Conservation (phyloP, 108 stramenopile species). For the Cylindrotheca closterium region DNA sequence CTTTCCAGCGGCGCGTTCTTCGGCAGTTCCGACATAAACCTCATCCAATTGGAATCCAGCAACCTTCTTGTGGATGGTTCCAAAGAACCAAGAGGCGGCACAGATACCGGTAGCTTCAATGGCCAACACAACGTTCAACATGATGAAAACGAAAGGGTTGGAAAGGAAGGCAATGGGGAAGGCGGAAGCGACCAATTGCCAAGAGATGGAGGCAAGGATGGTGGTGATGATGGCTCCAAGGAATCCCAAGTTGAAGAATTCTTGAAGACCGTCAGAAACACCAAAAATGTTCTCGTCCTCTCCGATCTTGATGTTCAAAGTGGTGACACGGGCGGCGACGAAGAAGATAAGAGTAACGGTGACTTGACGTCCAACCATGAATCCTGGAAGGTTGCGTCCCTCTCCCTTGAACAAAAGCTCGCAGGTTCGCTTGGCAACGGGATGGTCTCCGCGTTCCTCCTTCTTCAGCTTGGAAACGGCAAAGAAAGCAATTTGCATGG, state of each 20-base stretch:
- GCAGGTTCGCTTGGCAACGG: conserved; percentile 54
- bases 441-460: conserved; percentile 46
- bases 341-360: conserved; percentile 68
- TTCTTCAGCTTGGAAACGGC: conserved; percentile 65
- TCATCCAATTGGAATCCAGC: conserved; percentile 58
- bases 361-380: conserved; percentile 77
- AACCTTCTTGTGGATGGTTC: conserved; percentile 38
- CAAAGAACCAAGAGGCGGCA: conserved; percentile 67
- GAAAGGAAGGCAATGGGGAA: conserved; percentile 67
- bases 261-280: conserved; percentile 51
- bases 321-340: conserved; percentile 65
- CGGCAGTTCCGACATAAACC: conserved; percentile 62
- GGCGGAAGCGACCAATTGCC: conserved; percentile 66
- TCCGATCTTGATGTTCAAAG: conserved; percentile 41
- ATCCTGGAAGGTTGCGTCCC: conserved; percentile 60
- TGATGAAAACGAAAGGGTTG: conserved; percentile 55
- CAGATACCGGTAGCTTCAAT: conserved; percentile 65
- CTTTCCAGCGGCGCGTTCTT: conserved; percentile 45
- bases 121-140: conserved; percentile 43
- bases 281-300: conserved; percentile 53
- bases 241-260: conserved; percentile 69
- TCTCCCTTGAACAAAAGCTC: conserved; percentile 49
- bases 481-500: conserved; percentile 81
- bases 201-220: conserved; percentile 60
- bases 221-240: conserved; percentile 72